phyloP scores from a whole-genome alignment of 2,329 filamentous ascomycete species.

The Nothophaeocryptopus gaeumannii region DNA sequence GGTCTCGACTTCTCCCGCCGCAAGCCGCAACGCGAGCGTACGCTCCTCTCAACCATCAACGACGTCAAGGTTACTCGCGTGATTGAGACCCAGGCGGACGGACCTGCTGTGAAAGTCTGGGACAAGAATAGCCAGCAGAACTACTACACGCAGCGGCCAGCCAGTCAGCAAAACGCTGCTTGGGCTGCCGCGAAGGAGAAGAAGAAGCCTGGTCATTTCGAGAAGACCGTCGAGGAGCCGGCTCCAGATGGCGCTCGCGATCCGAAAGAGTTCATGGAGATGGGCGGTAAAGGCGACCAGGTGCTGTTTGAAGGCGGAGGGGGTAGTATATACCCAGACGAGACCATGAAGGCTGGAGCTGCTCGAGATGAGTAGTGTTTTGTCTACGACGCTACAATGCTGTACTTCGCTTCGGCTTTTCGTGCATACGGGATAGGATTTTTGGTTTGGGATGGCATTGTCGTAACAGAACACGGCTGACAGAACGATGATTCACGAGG shows the following conservation, averaged over 20 bases:
- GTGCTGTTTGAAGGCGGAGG: conserved; percentile 58
- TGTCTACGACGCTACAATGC: no score
- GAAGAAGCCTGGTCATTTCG: conserved; percentile 42
- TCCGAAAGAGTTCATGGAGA: conserved; percentile 73
- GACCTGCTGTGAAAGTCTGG: conserved; percentile 68
- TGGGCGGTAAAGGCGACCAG: conserved; percentile 85
- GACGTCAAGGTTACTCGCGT: conserved; percentile 63
- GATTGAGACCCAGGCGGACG: conserved; percentile 54
- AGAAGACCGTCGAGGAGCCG: conserved; percentile 53
- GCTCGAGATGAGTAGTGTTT: conserved; percentile 4
- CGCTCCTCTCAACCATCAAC: conserved; percentile 78
- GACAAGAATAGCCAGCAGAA: conserved; percentile 63
- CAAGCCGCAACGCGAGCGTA: conserved; percentile 77
- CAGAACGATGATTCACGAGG: no score
- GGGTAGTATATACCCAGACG: conserved; percentile 30
- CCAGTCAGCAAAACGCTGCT: conserved; percentile 16
- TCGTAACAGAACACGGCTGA: no score
- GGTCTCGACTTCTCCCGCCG: conserved; percentile 80
- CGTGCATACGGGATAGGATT: no score
- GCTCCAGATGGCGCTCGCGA: conserved; percentile 66
- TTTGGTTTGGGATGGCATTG: no score
- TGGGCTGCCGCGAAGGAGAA: conserved; percentile 28
- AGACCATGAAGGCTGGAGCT: conserved; percentile 22
- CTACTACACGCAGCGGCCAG: conserved; percentile 24
- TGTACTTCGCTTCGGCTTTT: no score